Base-by-base conservation (phyloP, 495 filamentous ascomycete species). In the Trichocladium antarcticum region DNA sequence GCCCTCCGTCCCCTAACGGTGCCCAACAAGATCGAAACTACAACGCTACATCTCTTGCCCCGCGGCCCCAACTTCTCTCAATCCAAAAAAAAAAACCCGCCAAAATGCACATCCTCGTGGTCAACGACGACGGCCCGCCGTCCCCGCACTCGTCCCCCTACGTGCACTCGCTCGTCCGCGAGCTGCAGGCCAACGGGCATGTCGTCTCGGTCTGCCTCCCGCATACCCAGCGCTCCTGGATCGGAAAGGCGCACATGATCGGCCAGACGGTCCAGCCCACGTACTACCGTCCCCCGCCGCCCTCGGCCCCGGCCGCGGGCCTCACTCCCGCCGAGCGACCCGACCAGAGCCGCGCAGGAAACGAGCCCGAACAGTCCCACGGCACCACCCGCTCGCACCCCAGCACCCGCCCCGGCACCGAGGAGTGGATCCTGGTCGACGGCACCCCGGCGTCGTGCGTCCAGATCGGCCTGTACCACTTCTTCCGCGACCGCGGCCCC, bases 61-160 rank as follows among this genome's bases (percentile, higher is more conserved):
- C 24, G 8, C 24, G 24, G 8, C 8, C 8, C 8, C 24, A 8
- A 27, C 8, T 27, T 27, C 24, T 27, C 24, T 27, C 24, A 27
- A 27, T 8, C 24, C 24, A 27, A 15, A 7, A 45, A 27, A 22
- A 14, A 24, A 47, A 19, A 47, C 37, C 15, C 21, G 31, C 29
- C 17, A 55, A 40, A 27, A 72, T 74, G 70, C 67, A 71, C 57
- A 66, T 70, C 50, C 60, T 63, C 59, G 53, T 74, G 15, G 68
- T 68, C 45, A 98, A 98, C 74, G 92, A 98, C 69, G 92, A 98
- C 73, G 92, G 92, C 16, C 92, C 92, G 35, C 92, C 92, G 54
- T 93, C 85, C 27, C 78, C 84, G 43, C 78, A 87, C 61, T 90
- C 89, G 28, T 95, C 89, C 1, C 92, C 92, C 4, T 97, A 98